Base-by-base conservation (phyloP, 75 land plant species). In the Isoetes taiwanensis region DNA sequence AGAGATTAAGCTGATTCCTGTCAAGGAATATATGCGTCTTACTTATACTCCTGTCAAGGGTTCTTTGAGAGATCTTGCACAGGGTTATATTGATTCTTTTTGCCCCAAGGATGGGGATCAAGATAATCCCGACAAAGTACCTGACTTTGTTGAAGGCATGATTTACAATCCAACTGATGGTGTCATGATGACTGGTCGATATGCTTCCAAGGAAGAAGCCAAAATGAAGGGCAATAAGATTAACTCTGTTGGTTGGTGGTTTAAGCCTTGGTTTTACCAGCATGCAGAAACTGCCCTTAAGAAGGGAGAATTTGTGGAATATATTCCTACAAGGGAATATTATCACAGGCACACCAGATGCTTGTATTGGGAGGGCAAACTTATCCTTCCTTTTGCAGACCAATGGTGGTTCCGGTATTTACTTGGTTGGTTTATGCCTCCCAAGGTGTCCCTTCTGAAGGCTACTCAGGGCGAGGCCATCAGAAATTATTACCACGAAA, bases 391-490 rank as follows among this genome's bases (percentile, higher is more conserved):
- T 0, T 91, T 91, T 64, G 97, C 65, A 8, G 97, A 91, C 57
- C 95, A 86, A 41, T 83, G 69, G 59, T 91, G 97, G 97, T 91
- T 87, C 65, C 72, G 97, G 26, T 91, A 64, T 71, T 38, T 68
- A 17, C 41, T 91, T 1, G 97, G 97, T 1, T 91, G 97, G 97
- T 11, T 78, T 70, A 91, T 91, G 97, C 97, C 97, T 23, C 97
- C 97, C 23, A 91, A 91, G 78, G 97, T 91, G 52, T 83, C 97
- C 21, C 50, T 91, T 32, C 80, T 91, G 23, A 91, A 91, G 76
- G 94, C 95, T 30, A 91, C 97, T 57, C 97, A 91, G 56, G 97
- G 97, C 26, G 97, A 91, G 34, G 97, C 97, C 31, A 84, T 91
- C 64, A 71, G 97, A 41, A 91, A 91, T 74, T 91, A 91, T 62